Conservation (phyloP, 495 filamentous ascomycete species). For the Pyrenula massariospora region DNA sequence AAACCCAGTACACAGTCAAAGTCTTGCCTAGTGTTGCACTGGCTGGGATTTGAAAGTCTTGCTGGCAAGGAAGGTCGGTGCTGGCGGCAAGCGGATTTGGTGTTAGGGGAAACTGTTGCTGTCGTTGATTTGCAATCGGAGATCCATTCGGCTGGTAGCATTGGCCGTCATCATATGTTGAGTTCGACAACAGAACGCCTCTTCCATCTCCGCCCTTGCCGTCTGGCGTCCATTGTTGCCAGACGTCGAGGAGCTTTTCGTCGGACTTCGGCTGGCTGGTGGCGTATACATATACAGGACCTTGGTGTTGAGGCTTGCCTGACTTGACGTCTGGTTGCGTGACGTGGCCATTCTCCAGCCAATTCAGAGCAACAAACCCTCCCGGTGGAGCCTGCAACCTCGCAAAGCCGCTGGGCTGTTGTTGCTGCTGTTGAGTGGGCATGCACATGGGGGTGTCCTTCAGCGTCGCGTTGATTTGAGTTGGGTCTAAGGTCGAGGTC, state of each 20-base stretch:
- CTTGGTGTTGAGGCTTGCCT: constrained; percentile 43
- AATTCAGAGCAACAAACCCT: constrained; percentile 58
- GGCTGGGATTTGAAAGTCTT: constrained; percentile 56
- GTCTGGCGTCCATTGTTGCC: constrained; percentile 60
- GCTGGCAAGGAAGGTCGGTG: constrained; percentile 60
- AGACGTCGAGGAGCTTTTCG: constrained; percentile 56
- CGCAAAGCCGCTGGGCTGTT: constrained; percentile 42
- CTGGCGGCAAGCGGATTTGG: constrained; percentile 21
- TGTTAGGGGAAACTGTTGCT: constrained; percentile 27
- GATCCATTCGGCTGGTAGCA: constrained; percentile 61
- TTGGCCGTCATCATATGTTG: constrained; percentile 72
- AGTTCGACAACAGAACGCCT: constrained; percentile 58
- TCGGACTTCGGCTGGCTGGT: constrained; percentile 51
- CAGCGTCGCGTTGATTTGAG: constrained; percentile 23
- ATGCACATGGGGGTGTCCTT: constrained; percentile 40
- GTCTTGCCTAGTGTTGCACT: constrained; percentile 37
- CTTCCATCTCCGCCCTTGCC: constrained; percentile 67
- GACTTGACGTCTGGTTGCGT: constrained; percentile 39
- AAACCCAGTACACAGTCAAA: constrained; percentile 82
- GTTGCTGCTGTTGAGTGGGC: constrained; percentile 32
- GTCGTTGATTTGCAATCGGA: constrained; percentile 41
- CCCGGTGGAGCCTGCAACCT: constrained; percentile 57
- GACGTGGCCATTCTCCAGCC: constrained; percentile 84
- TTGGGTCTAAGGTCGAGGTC: constrained; percentile 18
- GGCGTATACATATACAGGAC: constrained; percentile 72